Evolutionary conservation across 352 stramenopile genomes (phyloP), one percentile per base, ranked within the genome.

Genomic region (Phytophthora podocarpi): DNA sequence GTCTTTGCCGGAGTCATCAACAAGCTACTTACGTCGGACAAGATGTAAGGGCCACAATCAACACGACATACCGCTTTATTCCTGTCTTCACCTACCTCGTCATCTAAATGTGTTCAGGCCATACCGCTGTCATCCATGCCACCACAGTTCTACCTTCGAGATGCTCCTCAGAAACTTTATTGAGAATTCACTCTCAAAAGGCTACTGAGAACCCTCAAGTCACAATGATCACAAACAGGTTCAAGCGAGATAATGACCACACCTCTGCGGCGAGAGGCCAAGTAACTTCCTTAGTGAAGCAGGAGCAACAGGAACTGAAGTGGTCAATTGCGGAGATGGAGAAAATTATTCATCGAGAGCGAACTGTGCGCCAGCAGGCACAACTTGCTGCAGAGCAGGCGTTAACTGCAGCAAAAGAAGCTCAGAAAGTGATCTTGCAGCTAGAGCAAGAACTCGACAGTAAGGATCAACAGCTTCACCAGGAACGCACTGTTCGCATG

Each of bases 351-450:
- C 27, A 18, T 40, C 50, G 20, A 24, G 50, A 59, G 20, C 50
- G 50, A 49, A 7, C n/a, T 10, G 16, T 59, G 49, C 50, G 50
- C 7, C 50, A 58, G 23, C 50, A 58, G 43, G 50, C 50, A 5
- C 36, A 49, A 59, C 27, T 59, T 27, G 50, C 50, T 48, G 50
- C 50, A 26, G 50, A 49, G 39, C 36, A 59, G 27, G 36, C 50
- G n/a, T 23, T 59, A 20, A 34, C 39, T 13, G 50, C 50, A 16
- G 50, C 50, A 21, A 59, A 48, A 48, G 50, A 59, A 48, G 50
- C 36, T 16, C 37, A 59, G 11, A 59, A 59, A 24, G n/a, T 59
- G 36, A 49, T 59, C 23, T 5, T 49, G 20, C 50, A 59, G 26
- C 27, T 59, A 4, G 50, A 59, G 43, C 36, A 59, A 49, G 50